A percentile compares a stretch with the other conserved stretches of the same genome.
Conservation (phyloP, 768 basidiomycete genomes). For the Agrocybe chaxingu region DNA sequence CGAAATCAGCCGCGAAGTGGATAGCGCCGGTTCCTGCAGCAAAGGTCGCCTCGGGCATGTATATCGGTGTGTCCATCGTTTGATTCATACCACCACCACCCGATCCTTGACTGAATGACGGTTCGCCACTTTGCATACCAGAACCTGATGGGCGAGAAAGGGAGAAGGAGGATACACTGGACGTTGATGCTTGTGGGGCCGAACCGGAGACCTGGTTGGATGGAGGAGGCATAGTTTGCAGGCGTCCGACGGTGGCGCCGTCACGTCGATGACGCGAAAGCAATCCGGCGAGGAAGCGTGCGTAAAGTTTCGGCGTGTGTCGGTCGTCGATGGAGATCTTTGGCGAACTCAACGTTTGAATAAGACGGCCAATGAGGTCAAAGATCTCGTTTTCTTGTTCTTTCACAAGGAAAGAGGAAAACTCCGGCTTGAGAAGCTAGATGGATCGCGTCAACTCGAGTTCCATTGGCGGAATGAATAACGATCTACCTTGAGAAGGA, state of each 20-base stretch:
- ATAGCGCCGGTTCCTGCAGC: slow-evolving; percentile 37
- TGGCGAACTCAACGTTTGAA: slow-evolving; percentile 66
- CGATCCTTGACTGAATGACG: too few relatives aligned
- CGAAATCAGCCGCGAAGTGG: slow-evolving; percentile 39
- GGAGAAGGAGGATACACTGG: too few relatives aligned
- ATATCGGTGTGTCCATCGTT: slow-evolving; percentile 34
- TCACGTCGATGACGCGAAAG: slow-evolving; percentile 69
- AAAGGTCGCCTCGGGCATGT: slow-evolving; percentile 47
- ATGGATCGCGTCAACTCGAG: neutral
- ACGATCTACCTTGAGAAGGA: slow-evolving; percentile 64
- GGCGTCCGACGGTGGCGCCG: slow-evolving; percentile 54
- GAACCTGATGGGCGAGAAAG: too few relatives aligned
- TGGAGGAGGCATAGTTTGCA: slow-evolving; percentile 48
- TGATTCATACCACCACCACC: neutral
- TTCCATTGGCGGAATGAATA: neutral
- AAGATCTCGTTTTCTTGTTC: slow-evolving; percentile 70
- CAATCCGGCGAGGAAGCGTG: slow-evolving; percentile 74
- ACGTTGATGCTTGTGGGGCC: neutral
- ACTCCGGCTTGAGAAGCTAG: slow-evolving; percentile 72
- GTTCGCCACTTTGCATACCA: too few relatives aligned
- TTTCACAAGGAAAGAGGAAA: slow-evolving; percentile 56
- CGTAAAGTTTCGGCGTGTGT: slow-evolving; percentile 78
- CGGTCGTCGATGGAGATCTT: slow-evolving; percentile 79
- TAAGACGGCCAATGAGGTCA: slow-evolving; percentile 66
- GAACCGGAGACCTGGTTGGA: slow-evolving; percentile 5